Evolutionary conservation across 1,284 basidiomycete species (phyloP).

Genomic region (Fistulinella staudtii): DNA sequence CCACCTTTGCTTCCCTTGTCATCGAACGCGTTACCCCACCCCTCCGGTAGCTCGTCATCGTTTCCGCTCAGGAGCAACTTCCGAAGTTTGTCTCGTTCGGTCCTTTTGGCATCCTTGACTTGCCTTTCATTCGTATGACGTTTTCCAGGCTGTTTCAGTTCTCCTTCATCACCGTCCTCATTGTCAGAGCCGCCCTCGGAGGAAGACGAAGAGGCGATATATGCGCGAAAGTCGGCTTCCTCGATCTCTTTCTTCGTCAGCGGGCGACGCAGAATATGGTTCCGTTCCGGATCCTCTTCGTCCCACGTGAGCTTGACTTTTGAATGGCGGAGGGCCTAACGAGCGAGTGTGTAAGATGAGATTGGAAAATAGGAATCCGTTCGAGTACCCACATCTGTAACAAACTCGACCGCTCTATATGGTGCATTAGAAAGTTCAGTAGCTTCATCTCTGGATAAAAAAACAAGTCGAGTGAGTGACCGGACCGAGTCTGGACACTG

Average conservation of each 20-base stretch:
- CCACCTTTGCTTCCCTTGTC: constrained; percentile 11
- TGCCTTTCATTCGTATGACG: neutral
- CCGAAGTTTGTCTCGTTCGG: constrained; percentile 63
- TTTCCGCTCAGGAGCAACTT: constrained; percentile 65
- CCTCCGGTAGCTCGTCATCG: constrained; percentile 67
- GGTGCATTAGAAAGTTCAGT: constrained; percentile 58
- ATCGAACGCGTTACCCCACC: constrained; percentile 57
- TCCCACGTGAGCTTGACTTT: constrained; percentile 99
- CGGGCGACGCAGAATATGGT: constrained; percentile 72
- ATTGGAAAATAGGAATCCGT: neutral
- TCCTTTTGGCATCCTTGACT: constrained; percentile 39
- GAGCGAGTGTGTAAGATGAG: neutral
- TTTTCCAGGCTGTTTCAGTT: neutral
- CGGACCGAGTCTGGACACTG: neutral
- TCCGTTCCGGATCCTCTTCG: constrained; percentile 91
- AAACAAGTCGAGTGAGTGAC: constrained; percentile 1
- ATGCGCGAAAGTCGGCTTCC: constrained; percentile 82
- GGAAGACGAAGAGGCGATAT: constrained; percentile 74
- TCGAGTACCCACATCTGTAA: constrained; percentile 73
- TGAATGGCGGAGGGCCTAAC: constrained; percentile 94
- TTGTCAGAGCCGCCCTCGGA: constrained; percentile 51
- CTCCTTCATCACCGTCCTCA: constrained; percentile 18
- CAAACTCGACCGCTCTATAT: constrained; percentile 87
- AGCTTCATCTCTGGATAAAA: constrained; percentile 72
- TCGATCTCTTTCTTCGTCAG: constrained; percentile 84